Base-by-base conservation (phyloP, 495 filamentous ascomycete genomes). In the Filosporella fistucella region DNA sequence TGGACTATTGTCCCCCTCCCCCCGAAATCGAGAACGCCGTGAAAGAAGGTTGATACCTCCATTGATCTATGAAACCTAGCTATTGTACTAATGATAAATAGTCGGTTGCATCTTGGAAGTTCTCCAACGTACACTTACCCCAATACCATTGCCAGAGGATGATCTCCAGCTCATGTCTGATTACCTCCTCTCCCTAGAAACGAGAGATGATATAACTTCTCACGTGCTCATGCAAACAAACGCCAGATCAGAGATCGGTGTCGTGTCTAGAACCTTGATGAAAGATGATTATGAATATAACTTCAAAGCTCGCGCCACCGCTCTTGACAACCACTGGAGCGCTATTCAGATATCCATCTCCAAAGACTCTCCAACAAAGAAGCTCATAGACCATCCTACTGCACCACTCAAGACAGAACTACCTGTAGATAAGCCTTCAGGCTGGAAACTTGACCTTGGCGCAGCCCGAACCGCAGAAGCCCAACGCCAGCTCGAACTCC, bases 1-100 rank as follows among this genome's bases (percentile, higher is more conserved):
- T 21, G 4, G 36, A 39, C 13, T 39, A 39, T 39, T 22, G 16
- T 13, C 36, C 36, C 14, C 36, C 36, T 39, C 14, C 36, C 22
- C 36, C 36, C 20, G 14, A 39, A 39, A 21, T 39, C 36, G 36
- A 39, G 22, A 39, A 39, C 22, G 36, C 36, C 14, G 36, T 39
- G 16, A 39, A 39, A 39, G 36, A 39, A 21, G 36, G 4, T 22
- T 18, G 17, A 20, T 39, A 30, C n/a, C 8, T 30, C 28, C 8
- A 8, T 30, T 8, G n/a, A 8, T 30, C 8, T 30, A 30, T n/a
- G n/a, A 30, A n/a, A n/a, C n/a, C n/a, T n/a, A n/a, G 28, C n/a
- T 30, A 8, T 30, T 8, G 28, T 30, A n/a, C 28, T 30, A n/a
- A 30, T n/a, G n/a, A 30, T 30, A 8, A n/a, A 30, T n/a, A 30